phyloP scores from a whole-genome alignment of 805 yeast species.

The Ogataea methanolica region DNA sequence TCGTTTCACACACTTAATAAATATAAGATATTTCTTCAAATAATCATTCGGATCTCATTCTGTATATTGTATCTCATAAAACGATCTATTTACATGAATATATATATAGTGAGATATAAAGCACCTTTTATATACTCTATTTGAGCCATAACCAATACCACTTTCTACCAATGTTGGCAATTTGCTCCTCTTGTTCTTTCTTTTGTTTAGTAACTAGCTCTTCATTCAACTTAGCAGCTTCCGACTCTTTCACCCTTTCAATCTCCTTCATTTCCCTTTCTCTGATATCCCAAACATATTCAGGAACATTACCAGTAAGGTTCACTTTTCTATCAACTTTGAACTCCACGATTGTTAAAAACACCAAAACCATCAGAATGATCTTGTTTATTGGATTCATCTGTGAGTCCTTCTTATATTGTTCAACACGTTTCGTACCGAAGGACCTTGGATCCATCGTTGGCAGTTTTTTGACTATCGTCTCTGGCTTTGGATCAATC shows the following conservation, averaged over 20 bases:
- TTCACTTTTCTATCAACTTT: conserved; percentile 45
- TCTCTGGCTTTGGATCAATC: conserved; percentile 25
- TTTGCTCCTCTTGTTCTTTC: not conserved
- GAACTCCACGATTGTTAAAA: conserved; percentile 47
- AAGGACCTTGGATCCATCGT: conserved; percentile 31
- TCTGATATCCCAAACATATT: conserved; percentile 21
- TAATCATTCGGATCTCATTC: no score
- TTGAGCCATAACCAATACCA: conserved; percentile 54
- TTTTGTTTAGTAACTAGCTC: not conserved
- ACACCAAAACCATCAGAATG: conserved; percentile 43
- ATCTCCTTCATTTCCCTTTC: not conserved
- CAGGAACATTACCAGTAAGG: conserved; percentile 27
- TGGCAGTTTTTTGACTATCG: conserved; percentile 32
- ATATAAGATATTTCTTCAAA: no score
- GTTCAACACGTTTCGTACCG: conserved; percentile 39
- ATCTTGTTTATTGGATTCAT: conserved; percentile 57
- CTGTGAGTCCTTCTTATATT: conserved; percentile 42
- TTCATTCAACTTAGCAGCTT: not conserved
- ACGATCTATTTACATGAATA: no score
- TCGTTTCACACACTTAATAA: no score
- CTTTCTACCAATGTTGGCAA: conserved; percentile 18
- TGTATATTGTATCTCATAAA: no score
- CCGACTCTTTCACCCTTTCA: not conserved
- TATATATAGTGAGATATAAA: no score
- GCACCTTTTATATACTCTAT: conserved; percentile 13